Percentiles rank a stretch among this genome's conserved stretches.
These are phyloP conservation scores for Eutrema yunnanense DNA, from an alignment of 345 rosid species.

Conservation along the genomic window DNA sequence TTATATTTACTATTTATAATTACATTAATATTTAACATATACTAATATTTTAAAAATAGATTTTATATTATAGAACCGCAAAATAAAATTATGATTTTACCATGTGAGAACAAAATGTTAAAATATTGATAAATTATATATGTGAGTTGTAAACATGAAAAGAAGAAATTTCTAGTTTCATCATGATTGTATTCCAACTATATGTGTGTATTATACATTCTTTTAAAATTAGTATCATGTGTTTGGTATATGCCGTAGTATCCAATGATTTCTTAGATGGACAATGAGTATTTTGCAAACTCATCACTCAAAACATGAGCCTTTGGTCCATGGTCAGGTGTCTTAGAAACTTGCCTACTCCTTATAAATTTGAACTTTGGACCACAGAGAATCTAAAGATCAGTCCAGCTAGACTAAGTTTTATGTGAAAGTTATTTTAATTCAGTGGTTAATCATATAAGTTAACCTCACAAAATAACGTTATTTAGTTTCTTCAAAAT, in stretches of 20 bases:
- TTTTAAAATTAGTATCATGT: not conserved
- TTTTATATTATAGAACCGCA: not conserved
- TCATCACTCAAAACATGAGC: conserved; percentile 5
- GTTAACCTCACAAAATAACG: not conserved
- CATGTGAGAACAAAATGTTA: not conserved
- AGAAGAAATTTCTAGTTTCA: not conserved
- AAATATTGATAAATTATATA: not conserved
- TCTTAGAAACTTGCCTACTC: not conserved
- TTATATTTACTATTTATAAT: not conserved
- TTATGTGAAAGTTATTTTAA: not conserved
- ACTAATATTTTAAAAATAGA: not conserved
- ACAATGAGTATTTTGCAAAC: conserved; percentile 5
- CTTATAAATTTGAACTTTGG: not conserved
- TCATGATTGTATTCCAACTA: not conserved
- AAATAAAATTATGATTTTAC: not conserved
- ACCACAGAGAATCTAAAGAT: not conserved
- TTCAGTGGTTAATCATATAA: not conserved
- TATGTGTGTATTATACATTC: not conserved
- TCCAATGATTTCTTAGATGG: not conserved
- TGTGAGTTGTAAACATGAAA: not conserved
- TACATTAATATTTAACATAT: not conserved
- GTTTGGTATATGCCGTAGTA: not conserved
- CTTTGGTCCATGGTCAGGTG: not conserved
- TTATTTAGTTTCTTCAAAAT: not conserved
- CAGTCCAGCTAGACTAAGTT: not conserved